Conservation (phyloP, 179 eudicot genomes). For the Drosera spatulata region DNA sequence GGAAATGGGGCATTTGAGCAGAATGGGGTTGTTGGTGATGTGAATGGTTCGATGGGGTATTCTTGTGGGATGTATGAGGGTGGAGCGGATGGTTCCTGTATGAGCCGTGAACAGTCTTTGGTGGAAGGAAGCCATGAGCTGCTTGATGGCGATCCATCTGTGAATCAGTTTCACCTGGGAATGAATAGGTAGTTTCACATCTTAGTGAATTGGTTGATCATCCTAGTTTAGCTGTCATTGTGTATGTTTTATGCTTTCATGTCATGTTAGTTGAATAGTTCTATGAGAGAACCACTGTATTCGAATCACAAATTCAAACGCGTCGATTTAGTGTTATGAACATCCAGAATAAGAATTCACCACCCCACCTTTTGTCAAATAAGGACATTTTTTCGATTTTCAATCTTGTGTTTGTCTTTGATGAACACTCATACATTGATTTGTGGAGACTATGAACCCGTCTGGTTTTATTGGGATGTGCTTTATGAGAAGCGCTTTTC, state of each 20-base stretch:
- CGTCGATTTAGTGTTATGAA: too few species aligned
- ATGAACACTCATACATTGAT: neutral
- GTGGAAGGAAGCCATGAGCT: neutral
- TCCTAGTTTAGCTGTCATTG: neutral
- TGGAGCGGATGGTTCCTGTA: too few species aligned
- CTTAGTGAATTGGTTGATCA: neutral
- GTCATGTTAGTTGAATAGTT: neutral
- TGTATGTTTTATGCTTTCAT: too few species aligned
- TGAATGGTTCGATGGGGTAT: conserved; percentile 6
- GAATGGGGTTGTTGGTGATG: conserved; percentile 6
- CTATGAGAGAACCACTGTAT: too few species aligned
- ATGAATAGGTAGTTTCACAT: conserved; percentile 19
- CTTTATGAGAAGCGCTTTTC: too few species aligned
- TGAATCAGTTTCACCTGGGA: conserved; percentile 16
- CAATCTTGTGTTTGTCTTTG: neutral
- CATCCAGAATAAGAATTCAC: neutral
- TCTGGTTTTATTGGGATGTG: neutral
- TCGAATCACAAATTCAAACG: too few species aligned
- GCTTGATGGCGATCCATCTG: conserved; percentile 14
- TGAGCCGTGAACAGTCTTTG: neutral
- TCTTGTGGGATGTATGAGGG: too few species aligned
- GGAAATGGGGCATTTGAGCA: conserved; percentile 19
- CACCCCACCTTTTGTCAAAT: neutral
- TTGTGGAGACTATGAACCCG: neutral
- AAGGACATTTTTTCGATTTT: neutral